Conservation (phyloP, 257 asterid species). For the Petrea volubilis region DNA sequence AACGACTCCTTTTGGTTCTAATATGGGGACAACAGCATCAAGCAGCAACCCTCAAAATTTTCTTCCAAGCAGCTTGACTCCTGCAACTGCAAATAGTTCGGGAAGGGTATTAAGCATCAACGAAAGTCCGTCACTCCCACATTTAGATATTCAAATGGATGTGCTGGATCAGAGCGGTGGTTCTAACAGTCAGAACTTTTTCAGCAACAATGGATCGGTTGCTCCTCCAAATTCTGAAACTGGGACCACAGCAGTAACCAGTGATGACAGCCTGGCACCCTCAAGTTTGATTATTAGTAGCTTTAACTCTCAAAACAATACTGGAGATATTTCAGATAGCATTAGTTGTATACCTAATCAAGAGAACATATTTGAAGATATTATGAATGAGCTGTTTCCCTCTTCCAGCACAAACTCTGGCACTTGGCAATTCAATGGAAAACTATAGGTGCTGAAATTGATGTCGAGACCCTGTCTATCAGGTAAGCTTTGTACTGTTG, state of each 20-base stretch:
- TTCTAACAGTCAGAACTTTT: conserved; percentile 26
- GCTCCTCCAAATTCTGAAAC: conserved; percentile 36
- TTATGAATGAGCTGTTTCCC: conserved; percentile 53
- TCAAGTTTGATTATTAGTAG: conserved; percentile 25
- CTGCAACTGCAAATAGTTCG: conserved; percentile 25
- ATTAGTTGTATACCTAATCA: conserved; percentile 40
- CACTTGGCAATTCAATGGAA: conserved; percentile 49
- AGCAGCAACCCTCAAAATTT: conserved; percentile 33
- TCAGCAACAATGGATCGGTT: conserved; percentile 24
- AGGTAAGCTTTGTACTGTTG: conserved; percentile 29
- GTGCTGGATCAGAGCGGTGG: conserved; percentile 23
- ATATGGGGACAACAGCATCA: conserved; percentile 34
- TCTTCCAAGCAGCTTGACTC: conserved; percentile 23
- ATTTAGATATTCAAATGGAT: conserved; percentile 33
- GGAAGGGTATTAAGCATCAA: conserved; percentile 17
- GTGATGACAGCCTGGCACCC: conserved; percentile 32
- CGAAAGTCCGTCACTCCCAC: conserved; percentile 23
- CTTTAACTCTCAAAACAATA: conserved; percentile 27
- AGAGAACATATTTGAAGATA: conserved; percentile 57
- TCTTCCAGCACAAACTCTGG: conserved; percentile 49
- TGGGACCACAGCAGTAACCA: conserved; percentile 29
- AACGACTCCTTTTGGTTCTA: conserved; percentile 26
- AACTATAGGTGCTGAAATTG: conserved; percentile 42
- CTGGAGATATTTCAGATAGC: conserved; percentile 39
- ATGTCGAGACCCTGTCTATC: conserved; percentile 11